Evolutionary conservation across 228 moss, liverwort and hornwort species (phyloP), one percentile per base, ranked within the genome.

Genomic region (Sphagnum magellanicum): DNA sequence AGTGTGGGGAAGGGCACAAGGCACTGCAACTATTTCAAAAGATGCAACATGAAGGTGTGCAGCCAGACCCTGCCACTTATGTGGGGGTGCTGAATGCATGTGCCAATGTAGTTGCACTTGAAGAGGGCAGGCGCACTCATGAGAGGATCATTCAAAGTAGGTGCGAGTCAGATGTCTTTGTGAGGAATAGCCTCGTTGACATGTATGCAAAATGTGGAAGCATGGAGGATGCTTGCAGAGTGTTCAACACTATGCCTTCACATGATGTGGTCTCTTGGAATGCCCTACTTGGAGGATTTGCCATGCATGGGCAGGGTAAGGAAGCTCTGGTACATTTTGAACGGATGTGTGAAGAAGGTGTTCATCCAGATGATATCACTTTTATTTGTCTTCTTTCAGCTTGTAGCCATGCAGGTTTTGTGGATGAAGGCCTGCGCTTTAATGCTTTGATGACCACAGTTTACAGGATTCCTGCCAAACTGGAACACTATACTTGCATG

Each of bases 211-310:
- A 17, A 17, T 17, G 17, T 17, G 17, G 17, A 17, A 17, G 17
- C 17, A 17, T 17, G 17, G 17, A 17, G 17, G 17, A 17, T 17
- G 17, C 17, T 17, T 17, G 17, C 17, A 17, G 17, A 17, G 17
- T 17, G 17, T 17, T 17, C 17, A 17, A 17, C 17, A 17, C 17
- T 17, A 17, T 67, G 53, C 52, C 16, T 10, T 10, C 17, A 51
- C 63, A 61, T 5, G 64, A 72, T 72, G 71, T 58, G 13, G 62
- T 72, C 10, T 13, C 53, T n/a, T 72, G 71, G 71, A 72, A 65
- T 64, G 71, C 51, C 32, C 63, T 72, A 64, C 63, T 72, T 12
- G 71, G 63, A 4, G 71, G 52, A 52, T 17, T 16, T 72, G 64
- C 71, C 6, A n/a, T 50, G 51, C 16, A 46, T 63, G 71, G 71